Conservation (phyloP, 2,329 filamentous ascomycete species). For the Hypoxylon sp. region DNA sequence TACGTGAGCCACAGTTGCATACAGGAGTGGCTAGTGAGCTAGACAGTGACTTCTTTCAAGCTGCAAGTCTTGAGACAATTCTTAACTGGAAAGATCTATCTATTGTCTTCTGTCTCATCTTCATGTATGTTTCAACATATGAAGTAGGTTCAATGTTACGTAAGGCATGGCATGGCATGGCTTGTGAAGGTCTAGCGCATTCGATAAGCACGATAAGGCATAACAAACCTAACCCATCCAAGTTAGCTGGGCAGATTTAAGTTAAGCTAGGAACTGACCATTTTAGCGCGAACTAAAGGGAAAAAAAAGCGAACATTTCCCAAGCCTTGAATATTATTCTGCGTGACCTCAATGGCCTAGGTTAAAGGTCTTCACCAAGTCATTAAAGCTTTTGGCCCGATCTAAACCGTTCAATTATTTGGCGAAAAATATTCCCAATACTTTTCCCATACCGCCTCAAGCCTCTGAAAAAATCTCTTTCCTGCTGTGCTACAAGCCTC, state of each 20-base stretch:
- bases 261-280: slow-evolving; percentile 21
- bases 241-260: slow-evolving; percentile 20
- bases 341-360: slow-evolving; percentile 24
- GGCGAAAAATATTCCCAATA: neutral
- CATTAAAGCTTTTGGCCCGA: slow-evolving; percentile 3
- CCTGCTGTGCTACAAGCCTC: slow-evolving; percentile 15
- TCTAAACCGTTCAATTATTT: slow-evolving; percentile 9
- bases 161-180: neutral
- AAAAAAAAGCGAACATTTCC: slow-evolving; percentile 29
- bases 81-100: neutral
- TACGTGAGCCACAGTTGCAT: no score
- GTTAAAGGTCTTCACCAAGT: slow-evolving; percentile 5
- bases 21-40: neutral
- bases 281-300: slow-evolving; percentile 22
- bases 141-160: neutral
- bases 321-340: slow-evolving; percentile 23
- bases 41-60: neutral
- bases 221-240: slow-evolving; percentile 5
- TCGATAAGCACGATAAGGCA: slow-evolving; percentile 16
- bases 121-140: neutral
- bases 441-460: neutral
- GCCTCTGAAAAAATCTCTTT: slow-evolving; percentile 15
- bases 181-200: neutral
- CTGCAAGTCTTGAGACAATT: neutral
- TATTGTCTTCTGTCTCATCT: neutral